Evolutionary conservation across 768 basidiomycete species (phyloP).

Genomic region (Phanerochaete carnosa): DNA sequence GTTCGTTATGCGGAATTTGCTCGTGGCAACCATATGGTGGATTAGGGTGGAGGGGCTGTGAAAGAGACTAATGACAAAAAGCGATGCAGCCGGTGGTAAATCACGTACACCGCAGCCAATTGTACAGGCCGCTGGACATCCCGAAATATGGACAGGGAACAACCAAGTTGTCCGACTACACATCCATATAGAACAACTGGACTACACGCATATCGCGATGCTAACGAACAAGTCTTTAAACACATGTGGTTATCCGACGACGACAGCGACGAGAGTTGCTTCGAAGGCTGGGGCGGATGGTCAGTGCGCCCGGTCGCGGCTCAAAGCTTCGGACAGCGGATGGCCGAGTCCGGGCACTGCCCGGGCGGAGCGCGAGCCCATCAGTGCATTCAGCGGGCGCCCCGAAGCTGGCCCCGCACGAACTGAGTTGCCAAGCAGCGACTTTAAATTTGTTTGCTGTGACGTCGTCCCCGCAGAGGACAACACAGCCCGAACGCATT

Average conservation of each 20-base stretch:
- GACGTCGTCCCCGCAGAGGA: background rate
- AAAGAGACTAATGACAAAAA: background rate
- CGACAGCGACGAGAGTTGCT: background rate
- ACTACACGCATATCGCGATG: no score
- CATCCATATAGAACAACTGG: no score
- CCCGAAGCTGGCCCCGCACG: background rate
- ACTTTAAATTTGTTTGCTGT: constrained; percentile 1
- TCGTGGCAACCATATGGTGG: background rate
- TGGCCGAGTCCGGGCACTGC: background rate
- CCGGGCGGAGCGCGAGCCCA: no score
- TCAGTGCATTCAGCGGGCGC: background rate
- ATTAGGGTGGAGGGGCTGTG: background rate
- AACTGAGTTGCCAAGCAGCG: background rate
- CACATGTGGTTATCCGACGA: no score
- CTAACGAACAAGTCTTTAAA: no score
- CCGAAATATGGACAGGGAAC: background rate
- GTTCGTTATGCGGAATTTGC: no score
- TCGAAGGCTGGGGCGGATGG: background rate
- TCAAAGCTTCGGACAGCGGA: background rate
- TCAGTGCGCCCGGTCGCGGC: background rate
- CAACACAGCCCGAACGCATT: background rate
- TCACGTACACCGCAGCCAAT: background rate
- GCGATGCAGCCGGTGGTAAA: background rate
- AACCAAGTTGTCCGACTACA: no score
- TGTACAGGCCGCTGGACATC: background rate